Evolutionary conservation across 2,329 filamentous ascomycete species (phyloP).

Genomic region (Bipolaris bicolor): DNA sequence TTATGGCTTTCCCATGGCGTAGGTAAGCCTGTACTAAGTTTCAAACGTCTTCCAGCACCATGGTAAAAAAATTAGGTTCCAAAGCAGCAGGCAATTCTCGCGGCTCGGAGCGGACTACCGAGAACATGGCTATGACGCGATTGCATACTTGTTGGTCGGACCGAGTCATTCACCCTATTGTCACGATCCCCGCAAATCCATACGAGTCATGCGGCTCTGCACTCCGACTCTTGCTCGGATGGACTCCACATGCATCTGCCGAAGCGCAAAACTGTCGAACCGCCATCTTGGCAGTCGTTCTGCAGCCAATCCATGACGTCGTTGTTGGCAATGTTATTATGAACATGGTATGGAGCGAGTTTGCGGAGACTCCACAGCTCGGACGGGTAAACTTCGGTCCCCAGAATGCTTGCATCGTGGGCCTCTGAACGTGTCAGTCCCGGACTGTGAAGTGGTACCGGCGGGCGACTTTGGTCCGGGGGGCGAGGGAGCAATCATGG

Average conservation of each 20-base stretch:
- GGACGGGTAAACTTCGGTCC: slow-evolving; percentile 34
- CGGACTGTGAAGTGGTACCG: slow-evolving; percentile 3
- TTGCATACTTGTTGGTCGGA: not conserved
- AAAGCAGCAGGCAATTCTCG: not conserved
- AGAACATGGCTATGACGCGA: not conserved
- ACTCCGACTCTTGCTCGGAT: slow-evolving; percentile 7
- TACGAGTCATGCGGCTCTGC: slow-evolving; percentile 3
- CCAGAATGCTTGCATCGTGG: slow-evolving; percentile 1
- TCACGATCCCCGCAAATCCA: slow-evolving; percentile 8
- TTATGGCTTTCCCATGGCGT: not conserved
- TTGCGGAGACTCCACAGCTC: slow-evolving; percentile 21
- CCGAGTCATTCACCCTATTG: slow-evolving; percentile 6
- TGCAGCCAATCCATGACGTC: slow-evolving; percentile 15
- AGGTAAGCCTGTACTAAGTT: not conserved
- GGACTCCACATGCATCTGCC: slow-evolving; percentile 19
- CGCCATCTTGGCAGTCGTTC: slow-evolving; percentile 29
- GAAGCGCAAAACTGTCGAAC: slow-evolving; percentile 25
- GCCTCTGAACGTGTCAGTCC: slow-evolving; percentile 1
- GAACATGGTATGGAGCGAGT: slow-evolving; percentile 21
- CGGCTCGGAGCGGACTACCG: not conserved
- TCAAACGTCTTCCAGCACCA: not conserved
- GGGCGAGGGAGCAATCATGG: slow-evolving; percentile 3
- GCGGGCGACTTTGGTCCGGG: slow-evolving; percentile 4
- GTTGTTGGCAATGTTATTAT: slow-evolving; percentile 12
- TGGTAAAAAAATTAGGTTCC: not conserved